Base-by-base conservation (phyloP, 2,329 filamentous ascomycete species). In the Dothideomycetes sp. region DNA sequence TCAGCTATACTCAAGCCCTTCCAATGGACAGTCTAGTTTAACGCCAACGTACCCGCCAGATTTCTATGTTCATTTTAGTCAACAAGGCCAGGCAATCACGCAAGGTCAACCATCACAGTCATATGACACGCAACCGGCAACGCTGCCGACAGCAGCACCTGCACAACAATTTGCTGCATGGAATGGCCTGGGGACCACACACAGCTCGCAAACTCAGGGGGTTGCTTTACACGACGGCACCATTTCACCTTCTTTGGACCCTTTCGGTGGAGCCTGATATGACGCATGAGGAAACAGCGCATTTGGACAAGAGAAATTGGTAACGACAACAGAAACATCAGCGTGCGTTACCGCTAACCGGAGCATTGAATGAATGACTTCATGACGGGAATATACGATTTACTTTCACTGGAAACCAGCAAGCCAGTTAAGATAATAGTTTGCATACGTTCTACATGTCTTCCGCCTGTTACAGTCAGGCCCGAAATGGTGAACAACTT, bases 31-130 rank as follows among this genome's bases (percentile, higher is more conserved):
- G 29, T 34, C 39, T 14, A 16, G 33, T 5, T 33, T 41, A 10
- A 41, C 39, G 3, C 39, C 39, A 17, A 41, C 39, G 4, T 37
- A 41, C 14, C 39, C 39, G 32, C 34, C 39, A 7, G 39, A 41
- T 11, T 41, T 36, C 15, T 31, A 34, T 19, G 39, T 31, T 4
- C 31, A 36, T 34, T 41, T 33, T 37, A 29, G 29, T 17, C 22
- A 34, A 4, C 34, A 36, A 10, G 30, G 37, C 12, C 22, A 27
- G 22, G 7, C 22, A 7, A 12, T 12, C 12, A 27, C 22, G 22
- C 22, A 27, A 27, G 12, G 22, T 12, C 22, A 27, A 12, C 7
- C 12, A 27, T 12, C 22, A 7, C 22, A 27, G 12, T 7, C 22
- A 27, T 27, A 27, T 27, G 22, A 27, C 12, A 7, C 7, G 22